These are phyloP conservation scores for Grigorovia jiainica DNA, from an alignment of 805 yeast species.

Conservation along the genomic window DNA sequence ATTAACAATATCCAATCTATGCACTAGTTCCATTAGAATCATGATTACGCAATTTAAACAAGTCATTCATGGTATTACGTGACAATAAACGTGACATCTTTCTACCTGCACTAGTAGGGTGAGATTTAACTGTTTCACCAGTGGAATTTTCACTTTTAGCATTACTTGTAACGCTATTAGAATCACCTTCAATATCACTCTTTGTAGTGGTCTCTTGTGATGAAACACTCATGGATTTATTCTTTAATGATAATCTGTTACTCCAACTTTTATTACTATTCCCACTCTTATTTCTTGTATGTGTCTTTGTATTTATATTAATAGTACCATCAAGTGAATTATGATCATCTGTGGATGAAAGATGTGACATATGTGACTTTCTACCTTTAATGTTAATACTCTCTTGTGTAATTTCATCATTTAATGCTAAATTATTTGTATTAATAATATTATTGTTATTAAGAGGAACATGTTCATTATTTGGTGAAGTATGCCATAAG, in stretches of 20 bases:
- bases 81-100: conserved; percentile 22
- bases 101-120: conserved; percentile 13
- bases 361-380: not conserved
- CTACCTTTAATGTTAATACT: not conserved
- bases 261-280: conserved; percentile 16
- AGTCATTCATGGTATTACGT: conserved; percentile 19
- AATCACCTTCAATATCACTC: not conserved
- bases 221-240: conserved; percentile 5
- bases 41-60: conserved; percentile 21
- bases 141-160: not conserved
- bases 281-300: conserved; percentile 14
- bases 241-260: conserved; percentile 8
- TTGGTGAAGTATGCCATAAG: conserved; percentile 17
- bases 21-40: conserved; percentile 5
- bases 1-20: not conserved
- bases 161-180: not conserved
- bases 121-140: not conserved
- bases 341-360: not conserved
- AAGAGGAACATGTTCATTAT: not conserved
- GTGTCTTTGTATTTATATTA: conserved; percentile 4
- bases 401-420: not conserved
- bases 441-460: not conserved
- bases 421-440: not conserved
- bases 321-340: not conserved
- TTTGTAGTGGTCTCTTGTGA: conserved; percentile 4